Conservation (phyloP, 1,284 basidiomycete species). For the Rhodotorula glutinis region DNA sequence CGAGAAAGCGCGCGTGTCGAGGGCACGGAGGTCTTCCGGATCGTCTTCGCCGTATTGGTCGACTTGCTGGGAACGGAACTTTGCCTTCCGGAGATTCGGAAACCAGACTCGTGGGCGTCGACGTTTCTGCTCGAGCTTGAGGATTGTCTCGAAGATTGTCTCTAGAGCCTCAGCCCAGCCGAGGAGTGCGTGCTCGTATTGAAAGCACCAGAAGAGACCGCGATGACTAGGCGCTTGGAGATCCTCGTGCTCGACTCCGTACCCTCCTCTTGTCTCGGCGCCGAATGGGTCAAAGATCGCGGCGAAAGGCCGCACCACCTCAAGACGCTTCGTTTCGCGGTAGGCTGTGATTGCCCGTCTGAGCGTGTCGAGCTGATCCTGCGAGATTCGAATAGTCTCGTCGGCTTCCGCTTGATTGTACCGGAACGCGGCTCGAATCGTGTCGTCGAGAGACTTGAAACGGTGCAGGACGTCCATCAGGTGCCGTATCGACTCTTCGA, state of each 20-base stretch:
- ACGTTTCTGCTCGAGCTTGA: slow-evolving; percentile 59
- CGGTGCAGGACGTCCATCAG: slow-evolving; percentile 44
- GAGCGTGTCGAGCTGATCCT: slow-evolving; percentile 52
- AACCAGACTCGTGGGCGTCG: slow-evolving; percentile 62
- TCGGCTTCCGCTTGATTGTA: slow-evolving; percentile 11
- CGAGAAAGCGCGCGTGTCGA: slow-evolving; percentile 19
- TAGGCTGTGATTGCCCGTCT: slow-evolving; percentile 54
- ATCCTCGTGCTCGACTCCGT: not conserved
- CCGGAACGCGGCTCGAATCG: slow-evolving; percentile 4
- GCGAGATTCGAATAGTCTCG: slow-evolving; percentile 48
- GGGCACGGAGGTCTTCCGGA: slow-evolving; percentile 52
- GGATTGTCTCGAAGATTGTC: slow-evolving; percentile 57
- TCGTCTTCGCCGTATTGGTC: slow-evolving; percentile 47
- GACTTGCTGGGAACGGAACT: slow-evolving; percentile 13
- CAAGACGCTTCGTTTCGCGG: slow-evolving; percentile 56
- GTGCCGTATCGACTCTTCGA: slow-evolving; percentile 47
- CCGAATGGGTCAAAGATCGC: slow-evolving; percentile 57
- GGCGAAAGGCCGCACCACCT: slow-evolving; percentile 67
- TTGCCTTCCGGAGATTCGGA: slow-evolving; percentile 50
- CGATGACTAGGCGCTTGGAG: slow-evolving; percentile 43
- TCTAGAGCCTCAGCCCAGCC: slow-evolving; percentile 49
- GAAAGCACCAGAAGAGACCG: slow-evolving; percentile 60
- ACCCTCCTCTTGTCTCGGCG: slow-evolving; percentile 28
- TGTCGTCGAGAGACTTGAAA: slow-evolving; percentile 39
- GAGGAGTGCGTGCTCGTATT: slow-evolving; percentile 59